Base-by-base conservation (phyloP, 208 protist species). In the Acanthamoeba sp. region DNA sequence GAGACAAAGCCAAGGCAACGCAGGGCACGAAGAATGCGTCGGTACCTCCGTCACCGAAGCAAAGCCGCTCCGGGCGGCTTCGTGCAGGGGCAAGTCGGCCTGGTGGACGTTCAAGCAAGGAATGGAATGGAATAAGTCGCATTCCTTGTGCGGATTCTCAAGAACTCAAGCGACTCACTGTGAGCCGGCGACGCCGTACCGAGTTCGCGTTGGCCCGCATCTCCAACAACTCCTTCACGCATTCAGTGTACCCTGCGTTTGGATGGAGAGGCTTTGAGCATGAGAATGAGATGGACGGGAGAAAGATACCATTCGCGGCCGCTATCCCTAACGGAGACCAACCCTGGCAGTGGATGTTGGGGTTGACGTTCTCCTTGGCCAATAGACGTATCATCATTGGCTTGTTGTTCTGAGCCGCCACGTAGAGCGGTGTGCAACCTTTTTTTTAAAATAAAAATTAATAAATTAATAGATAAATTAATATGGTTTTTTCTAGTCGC, bases 331-430 rank as follows among this genome's bases (percentile, higher is more conserved):
- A 45, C 0, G 76, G 76, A 5, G 76, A 38, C 7, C 20, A 38
- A 45, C n/a, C 40, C 42, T 38, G 38, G 48, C 76, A 85, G 27
- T n/a, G n/a, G 27, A 85, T 34, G 76, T 57, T 85, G 76, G 76
- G 76, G 27, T 85, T 85, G 76, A 85, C 45, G 42, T 59, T 52
- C 76, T 85, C 76, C 76, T 85, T 85, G 38, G 76, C 38, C 76
- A 85, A 29, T 12, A 85, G 42, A 29, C 76, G 76, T 40, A 85
- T 85, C 14, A 85, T 85, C 0, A 45, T 45, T 5, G 76, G 76
- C 76, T 85, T 85, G 76, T 85, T 85, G 24, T 85, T 29, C 42
- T 29, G n/a, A 1, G 45, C 76, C 18, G 76, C 76, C 42, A 85
- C 14, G 45, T 38, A 85, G 27, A 85, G 42, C 12, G 76, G 76